phyloP scores from a whole-genome alignment of 2,329 filamentous ascomycete genomes.

The Pseudopithomyces chartarum region DNA sequence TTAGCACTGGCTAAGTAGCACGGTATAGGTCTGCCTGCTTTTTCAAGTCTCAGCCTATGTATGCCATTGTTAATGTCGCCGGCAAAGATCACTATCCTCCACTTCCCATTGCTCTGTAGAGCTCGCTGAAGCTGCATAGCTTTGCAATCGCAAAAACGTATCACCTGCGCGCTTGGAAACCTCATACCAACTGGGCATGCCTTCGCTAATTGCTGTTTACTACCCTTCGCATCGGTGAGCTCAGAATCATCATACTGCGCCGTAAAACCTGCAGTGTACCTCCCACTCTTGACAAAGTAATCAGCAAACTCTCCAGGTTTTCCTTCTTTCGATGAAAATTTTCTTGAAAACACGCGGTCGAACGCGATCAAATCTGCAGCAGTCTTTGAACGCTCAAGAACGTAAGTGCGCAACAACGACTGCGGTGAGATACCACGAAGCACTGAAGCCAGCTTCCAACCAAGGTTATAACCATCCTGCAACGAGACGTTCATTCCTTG shows the following conservation, averaged over 20 bases:
- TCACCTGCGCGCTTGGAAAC: conserved; percentile 61
- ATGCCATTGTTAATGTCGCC: conserved; percentile 48
- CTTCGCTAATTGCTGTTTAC: conserved; percentile 43
- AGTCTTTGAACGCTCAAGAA: conserved; percentile 58
- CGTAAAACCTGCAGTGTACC: conserved; percentile 66
- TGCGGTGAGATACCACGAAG: conserved; percentile 58
- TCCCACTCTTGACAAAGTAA: conserved; percentile 62
- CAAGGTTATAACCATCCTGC: conserved; percentile 64
- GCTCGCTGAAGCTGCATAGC: conserved; percentile 57
- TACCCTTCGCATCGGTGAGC: conserved; percentile 48
- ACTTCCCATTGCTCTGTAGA: conserved; percentile 58
- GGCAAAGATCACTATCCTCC: conserved; percentile 57
- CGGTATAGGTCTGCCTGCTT: conserved; percentile 34
- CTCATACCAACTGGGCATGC: conserved; percentile 54
- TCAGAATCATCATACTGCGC: conserved; percentile 58
- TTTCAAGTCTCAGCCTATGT: conserved; percentile 37
- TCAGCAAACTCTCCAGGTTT: conserved; percentile 58
- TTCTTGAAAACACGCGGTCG: conserved; percentile 59
- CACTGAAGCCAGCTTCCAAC: conserved; percentile 59
- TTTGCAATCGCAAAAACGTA: conserved; percentile 64
- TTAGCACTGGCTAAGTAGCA: not conserved
- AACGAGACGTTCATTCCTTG: conserved; percentile 68
- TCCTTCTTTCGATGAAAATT: conserved; percentile 57
- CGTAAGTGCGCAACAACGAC: conserved; percentile 64
- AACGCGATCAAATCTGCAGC: conserved; percentile 63